A percentile compares a stretch with the other conserved stretches of the same genome.
Conservation (phyloP, 163 green algal genomes). For the Smithsoniella earleae region DNA sequence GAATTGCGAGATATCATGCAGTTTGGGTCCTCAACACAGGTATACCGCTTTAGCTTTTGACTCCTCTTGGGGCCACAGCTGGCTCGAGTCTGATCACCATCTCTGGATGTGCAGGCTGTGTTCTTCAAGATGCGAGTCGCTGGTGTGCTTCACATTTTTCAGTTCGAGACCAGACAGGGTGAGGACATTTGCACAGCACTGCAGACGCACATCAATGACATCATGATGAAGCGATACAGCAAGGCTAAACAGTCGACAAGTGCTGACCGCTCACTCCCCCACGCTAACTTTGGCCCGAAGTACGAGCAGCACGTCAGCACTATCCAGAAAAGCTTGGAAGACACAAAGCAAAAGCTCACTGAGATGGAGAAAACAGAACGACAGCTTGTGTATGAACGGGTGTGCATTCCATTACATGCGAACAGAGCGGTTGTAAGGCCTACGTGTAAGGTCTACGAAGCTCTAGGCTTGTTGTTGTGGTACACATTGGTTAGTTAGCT, state of each 20-base stretch:
- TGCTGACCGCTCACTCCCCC: conserved; percentile 30
- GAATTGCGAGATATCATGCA: conserved; percentile 98
- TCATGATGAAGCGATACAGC: conserved; percentile 86
- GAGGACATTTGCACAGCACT: conserved; percentile 98
- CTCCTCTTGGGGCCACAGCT: no score
- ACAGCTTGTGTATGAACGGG: conserved; percentile 35
- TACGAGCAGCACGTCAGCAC: conserved; percentile 73
- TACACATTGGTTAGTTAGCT: no score
- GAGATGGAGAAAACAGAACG: conserved; percentile 39
- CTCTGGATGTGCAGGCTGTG: conserved; percentile 54
- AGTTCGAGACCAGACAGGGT: conserved; percentile 90
- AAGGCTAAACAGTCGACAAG: conserved; percentile 30
- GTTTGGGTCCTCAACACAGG: conserved; percentile 68
- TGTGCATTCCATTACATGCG: not conserved
- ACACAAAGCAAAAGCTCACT: conserved; percentile 47
- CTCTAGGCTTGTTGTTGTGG: no score
- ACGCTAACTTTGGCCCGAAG: conserved; percentile 66
- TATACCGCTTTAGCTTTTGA: no score
- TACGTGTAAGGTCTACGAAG: no score
- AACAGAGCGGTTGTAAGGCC: no score
- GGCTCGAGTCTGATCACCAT: no score
- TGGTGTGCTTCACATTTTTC: conserved; percentile 95
- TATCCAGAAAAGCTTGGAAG: conserved; percentile 70
- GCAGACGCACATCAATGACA: conserved; percentile 99
- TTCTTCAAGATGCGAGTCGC: conserved; percentile 98